A percentile compares a stretch with the other conserved stretches of the same genome.
These are phyloP conservation scores for Jatropha curcas DNA, from an alignment of 345 rosid species.

Conservation along the genomic window DNA sequence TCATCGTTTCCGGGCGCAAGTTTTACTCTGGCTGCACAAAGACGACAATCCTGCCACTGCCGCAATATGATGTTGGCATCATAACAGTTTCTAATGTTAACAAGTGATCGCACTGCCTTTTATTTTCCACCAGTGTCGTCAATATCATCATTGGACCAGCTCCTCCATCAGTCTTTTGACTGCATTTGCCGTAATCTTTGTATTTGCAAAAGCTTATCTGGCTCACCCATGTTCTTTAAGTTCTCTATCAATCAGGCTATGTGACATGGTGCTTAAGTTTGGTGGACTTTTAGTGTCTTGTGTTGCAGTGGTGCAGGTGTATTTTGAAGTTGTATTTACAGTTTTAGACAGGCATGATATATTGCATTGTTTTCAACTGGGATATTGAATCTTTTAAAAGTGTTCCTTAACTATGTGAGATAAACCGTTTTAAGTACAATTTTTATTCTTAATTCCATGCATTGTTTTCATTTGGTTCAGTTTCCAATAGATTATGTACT, in stretches of 20 bases:
- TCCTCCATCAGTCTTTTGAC: not conserved
- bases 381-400: not conserved
- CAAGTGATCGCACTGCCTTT: not conserved
- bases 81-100: not conserved
- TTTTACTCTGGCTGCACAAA: no score
- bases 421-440: not conserved
- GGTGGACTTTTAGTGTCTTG: no score
- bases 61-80: not conserved
- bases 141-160: not conserved
- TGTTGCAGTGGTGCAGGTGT: not conserved
- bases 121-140: not conserved
- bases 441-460: not conserved
- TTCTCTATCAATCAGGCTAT: not conserved
- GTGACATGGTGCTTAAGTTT: not conserved
- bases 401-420: not conserved
- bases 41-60: no score
- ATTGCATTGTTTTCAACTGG: not conserved
- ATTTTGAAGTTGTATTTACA: not conserved
- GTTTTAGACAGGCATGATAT: not conserved
- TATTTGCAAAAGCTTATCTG: not conserved
- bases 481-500: constrained; percentile 4
- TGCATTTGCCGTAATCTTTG: not conserved
- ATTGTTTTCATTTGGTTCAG: not conserved
- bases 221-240: not conserved
- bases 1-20: no score